phyloP scores from a whole-genome alignment of 1,139 yeast genomes.

The Candida sp. region DNA sequence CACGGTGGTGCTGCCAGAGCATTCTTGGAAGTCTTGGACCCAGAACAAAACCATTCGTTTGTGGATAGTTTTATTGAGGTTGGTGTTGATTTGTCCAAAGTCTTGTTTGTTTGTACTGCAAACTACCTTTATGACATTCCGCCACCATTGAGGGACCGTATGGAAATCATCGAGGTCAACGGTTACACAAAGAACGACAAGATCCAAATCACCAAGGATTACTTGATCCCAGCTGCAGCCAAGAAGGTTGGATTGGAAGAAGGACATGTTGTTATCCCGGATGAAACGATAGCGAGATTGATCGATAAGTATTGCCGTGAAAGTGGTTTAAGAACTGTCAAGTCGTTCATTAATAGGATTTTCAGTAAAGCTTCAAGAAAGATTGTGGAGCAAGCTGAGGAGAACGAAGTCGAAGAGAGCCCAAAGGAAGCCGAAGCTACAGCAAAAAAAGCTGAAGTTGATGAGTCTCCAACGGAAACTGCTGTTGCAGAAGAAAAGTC shows the following conservation, averaged over 20 bases:
- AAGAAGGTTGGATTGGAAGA: conserved; percentile 79
- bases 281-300: conserved; percentile 71
- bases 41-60: conserved; percentile 91
- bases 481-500: conserved; percentile 15
- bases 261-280: conserved; percentile 65
- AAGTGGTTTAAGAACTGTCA: conserved; percentile 94
- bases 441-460: conserved; percentile 14
- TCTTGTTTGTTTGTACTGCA: conserved; percentile 95
- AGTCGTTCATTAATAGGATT: conserved; percentile 86
- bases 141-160: conserved; percentile 91
- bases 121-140: conserved; percentile 91
- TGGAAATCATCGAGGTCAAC: conserved; percentile 94
- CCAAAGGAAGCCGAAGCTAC: conserved; percentile 4
- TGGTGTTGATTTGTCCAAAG: conserved; percentile 91
- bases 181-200: conserved; percentile 97
- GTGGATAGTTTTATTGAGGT: conserved; percentile 93
- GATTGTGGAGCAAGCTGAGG: conserved; percentile 70
- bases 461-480: conserved; percentile 10
- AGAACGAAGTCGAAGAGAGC: conserved; percentile 19
- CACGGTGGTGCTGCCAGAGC: conserved; percentile 93
- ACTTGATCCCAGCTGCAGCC: conserved; percentile 86
- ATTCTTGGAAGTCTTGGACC: conserved; percentile 88
- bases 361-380: conserved; percentile 91
- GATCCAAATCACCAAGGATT: conserved; percentile 86
- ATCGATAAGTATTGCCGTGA: conserved; percentile 92